Evolutionary conservation across 495 filamentous ascomycete genomes (phyloP).

Genomic region (Penicillium roqueforti): DNA sequence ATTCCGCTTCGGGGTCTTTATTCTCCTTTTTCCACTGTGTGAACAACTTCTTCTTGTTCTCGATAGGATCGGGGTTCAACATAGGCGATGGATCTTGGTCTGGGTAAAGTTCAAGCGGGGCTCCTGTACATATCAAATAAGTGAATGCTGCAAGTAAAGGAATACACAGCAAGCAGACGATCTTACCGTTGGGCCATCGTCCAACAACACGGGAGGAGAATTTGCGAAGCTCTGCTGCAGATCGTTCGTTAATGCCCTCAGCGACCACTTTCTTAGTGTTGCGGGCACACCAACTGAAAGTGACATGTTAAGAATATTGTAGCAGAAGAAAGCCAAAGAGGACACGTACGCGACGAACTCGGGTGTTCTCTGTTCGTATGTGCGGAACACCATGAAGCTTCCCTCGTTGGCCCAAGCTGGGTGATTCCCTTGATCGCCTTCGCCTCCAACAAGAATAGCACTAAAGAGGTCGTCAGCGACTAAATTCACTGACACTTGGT

Average conservation of each 20-base stretch:
- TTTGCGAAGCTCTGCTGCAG: background rate
- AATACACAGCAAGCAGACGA: no score
- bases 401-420: constrained; percentile 2
- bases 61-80: background rate
- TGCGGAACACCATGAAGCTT: constrained; percentile 7
- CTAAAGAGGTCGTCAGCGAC: background rate
- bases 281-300: background rate
- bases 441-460: background rate
- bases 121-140: background rate
- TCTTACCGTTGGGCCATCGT: constrained; percentile 1
- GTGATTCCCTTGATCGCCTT: background rate
- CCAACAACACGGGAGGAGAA: background rate
- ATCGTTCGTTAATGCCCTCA: background rate
- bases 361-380: background rate
- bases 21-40: background rate
- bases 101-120: background rate
- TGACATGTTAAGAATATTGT: no score
- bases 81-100: background rate
- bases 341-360: background rate
- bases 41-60: background rate
- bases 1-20: background rate
- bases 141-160: background rate
- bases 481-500: no score
- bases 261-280: background rate
- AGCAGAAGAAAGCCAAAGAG: background rate